These are phyloP conservation scores for Mortierella sp. DNA, from an alignment of 371 early-diverging fungal genomes.

Conservation along the genomic window DNA sequence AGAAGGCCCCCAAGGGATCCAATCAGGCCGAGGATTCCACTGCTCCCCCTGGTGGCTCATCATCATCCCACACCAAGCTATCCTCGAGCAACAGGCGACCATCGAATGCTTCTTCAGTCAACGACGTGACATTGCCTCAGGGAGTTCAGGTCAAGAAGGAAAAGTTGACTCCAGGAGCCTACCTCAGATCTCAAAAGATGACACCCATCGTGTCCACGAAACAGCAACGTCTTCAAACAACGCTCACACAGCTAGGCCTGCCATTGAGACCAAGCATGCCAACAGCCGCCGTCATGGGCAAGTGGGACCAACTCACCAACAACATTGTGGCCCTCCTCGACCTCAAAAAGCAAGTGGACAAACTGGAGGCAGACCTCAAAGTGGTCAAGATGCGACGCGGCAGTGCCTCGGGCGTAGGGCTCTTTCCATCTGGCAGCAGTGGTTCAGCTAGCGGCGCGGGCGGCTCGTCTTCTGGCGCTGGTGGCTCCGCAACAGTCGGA, in stretches of 20 bases:
- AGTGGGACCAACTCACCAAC: constrained; percentile 77
- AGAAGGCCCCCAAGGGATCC: constrained; percentile 44
- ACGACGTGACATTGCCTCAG: constrained; percentile 23
- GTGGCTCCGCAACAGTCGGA: not conserved
- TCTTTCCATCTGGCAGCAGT: constrained; percentile 13
- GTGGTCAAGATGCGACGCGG: constrained; percentile 63
- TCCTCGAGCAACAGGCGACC: constrained; percentile 30
- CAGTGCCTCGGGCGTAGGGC: constrained; percentile 30
- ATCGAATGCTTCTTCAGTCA: constrained; percentile 23
- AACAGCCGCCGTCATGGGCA: constrained; percentile 76
- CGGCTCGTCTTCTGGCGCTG: not conserved
- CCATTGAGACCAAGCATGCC: constrained; percentile 83
- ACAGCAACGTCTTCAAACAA: constrained; percentile 70
- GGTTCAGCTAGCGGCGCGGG: constrained; percentile 8
- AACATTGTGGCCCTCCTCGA: constrained; percentile 81
- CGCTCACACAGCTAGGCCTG: constrained; percentile 75
- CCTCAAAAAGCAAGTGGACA: constrained; percentile 82
- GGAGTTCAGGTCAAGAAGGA: constrained; percentile 63
- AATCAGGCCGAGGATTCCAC: constrained; percentile 25
- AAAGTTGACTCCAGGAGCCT: constrained; percentile 81
- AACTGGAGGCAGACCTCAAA: constrained; percentile 79
- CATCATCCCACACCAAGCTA: constrained; percentile 22
- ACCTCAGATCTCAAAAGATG: constrained; percentile 77
- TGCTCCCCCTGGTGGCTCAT: not conserved
- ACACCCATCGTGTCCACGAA: constrained; percentile 72